Conservation (phyloP, 2,329 filamentous ascomycete species). For the Alternaria solani region DNA sequence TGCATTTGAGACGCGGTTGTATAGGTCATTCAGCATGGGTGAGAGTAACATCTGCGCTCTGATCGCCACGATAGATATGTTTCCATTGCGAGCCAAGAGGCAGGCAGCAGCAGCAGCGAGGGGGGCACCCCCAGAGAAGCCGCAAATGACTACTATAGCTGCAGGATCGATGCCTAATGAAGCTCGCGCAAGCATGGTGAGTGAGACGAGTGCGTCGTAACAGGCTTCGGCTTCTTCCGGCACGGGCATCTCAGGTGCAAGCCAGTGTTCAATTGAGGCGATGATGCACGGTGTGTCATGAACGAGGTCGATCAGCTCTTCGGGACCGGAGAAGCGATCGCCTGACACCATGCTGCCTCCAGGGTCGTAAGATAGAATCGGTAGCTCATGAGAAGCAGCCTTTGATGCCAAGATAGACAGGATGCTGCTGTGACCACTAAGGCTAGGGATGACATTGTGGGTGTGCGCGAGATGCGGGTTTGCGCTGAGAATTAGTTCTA, state of each 20-base stretch:
- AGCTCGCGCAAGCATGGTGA: constrained; percentile 17
- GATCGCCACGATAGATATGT: constrained; percentile 10
- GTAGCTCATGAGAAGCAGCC: constrained; percentile 65
- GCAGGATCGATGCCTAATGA: constrained; percentile 26
- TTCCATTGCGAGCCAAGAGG: constrained; percentile 24
- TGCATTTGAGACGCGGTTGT: constrained; percentile 23
- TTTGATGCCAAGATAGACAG: constrained; percentile 61
- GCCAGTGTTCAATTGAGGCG: constrained; percentile 25
- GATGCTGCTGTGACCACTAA: constrained; percentile 67
- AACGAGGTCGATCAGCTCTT: constrained; percentile 20
- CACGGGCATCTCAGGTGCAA: constrained; percentile 22
- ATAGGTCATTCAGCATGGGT: constrained; percentile 25
- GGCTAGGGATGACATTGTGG: constrained; percentile 50
- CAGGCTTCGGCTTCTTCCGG: constrained; percentile 27
- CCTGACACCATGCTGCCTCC: constrained; percentile 35
- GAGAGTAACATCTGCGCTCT: constrained; percentile 25
- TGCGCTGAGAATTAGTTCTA: constrained; percentile 63
- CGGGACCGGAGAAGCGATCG: constrained; percentile 23
- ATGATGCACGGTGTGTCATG: constrained; percentile 22
- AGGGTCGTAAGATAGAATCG: constrained; percentile 74
- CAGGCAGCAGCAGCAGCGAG: constrained; percentile 23
- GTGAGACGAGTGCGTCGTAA: constrained; percentile 24
- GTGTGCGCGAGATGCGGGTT: constrained; percentile 61
- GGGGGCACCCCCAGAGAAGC: constrained; percentile 19
- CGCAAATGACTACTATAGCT: constrained; percentile 23